Evolutionary conservation across 208 protist species (phyloP).

Genomic region (Herpetomonas tarakana): DNA sequence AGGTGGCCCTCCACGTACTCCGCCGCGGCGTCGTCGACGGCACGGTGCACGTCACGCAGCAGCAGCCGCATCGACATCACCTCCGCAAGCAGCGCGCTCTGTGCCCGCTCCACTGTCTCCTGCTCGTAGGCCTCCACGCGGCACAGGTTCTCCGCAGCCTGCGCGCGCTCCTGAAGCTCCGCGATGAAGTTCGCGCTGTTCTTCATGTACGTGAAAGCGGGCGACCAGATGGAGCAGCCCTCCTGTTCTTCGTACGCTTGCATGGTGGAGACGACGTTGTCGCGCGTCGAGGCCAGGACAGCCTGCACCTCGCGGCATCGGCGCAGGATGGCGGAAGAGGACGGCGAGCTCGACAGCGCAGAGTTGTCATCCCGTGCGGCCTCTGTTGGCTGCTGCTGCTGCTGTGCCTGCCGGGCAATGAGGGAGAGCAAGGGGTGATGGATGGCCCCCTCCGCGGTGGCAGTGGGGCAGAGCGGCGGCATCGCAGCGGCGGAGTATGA

Average conservation of each 20-base stretch:
- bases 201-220: conserved; percentile 34
- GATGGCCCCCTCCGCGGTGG: not conserved
- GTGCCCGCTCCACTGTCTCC: conserved; percentile 59
- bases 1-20: not conserved
- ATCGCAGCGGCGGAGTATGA: not conserved
- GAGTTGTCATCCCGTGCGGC: too few relatives aligned
- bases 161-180: conserved; percentile 35
- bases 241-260: conserved; percentile 13
- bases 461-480: not conserved
- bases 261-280: conserved; percentile 11
- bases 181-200: conserved; percentile 29
- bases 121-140: conserved; percentile 60
- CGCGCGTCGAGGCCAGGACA: conserved; percentile 10
- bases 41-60: conserved; percentile 33
- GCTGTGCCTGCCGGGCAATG: not conserved
- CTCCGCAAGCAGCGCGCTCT: conserved; percentile 50
- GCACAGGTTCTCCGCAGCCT: conserved; percentile 45
- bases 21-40: conserved; percentile 12
- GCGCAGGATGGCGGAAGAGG: not conserved
- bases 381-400: not conserved
- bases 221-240: conserved; percentile 26
- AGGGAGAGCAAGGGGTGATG: not conserved
- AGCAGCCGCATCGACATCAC: conserved; percentile 42
- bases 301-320: conserved; percentile 7
- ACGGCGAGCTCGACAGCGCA: too few relatives aligned